Evolutionary conservation across 2,329 filamentous ascomycete genomes (phyloP).

Genomic region (Ophiostoma pallidulum): DNA sequence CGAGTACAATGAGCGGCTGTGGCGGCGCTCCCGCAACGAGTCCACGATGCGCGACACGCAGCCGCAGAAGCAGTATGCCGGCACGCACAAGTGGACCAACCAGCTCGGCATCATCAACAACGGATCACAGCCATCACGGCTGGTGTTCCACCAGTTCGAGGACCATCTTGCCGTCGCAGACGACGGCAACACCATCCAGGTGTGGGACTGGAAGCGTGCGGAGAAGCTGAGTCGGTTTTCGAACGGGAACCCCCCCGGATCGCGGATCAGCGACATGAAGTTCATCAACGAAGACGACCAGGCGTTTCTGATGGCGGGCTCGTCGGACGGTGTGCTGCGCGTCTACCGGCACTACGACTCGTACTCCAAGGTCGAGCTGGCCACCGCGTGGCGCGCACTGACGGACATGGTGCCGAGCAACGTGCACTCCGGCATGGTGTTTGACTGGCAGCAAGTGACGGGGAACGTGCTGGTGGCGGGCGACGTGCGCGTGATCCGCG

Average conservation of each 20-base stretch:
- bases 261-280: constrained; percentile 85
- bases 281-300: constrained; percentile 99
- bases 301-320: constrained; percentile 87
- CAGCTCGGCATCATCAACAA: constrained; percentile 80
- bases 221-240: constrained; percentile 74
- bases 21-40: constrained; percentile 88
- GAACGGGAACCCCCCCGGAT: constrained; percentile 86
- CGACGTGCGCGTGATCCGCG: constrained; percentile 87
- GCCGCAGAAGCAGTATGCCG: constrained; percentile 81
- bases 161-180: constrained; percentile 91
- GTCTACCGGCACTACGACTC: constrained; percentile 89
- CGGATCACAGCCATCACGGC: constrained; percentile 76
- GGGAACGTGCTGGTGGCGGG: constrained; percentile 91
- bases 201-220: constrained; percentile 89
- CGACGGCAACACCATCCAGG: constrained; percentile 77
- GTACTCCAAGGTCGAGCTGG: constrained; percentile 66
- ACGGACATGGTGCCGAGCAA: constrained; percentile 92
- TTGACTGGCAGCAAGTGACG: constrained; percentile 98
- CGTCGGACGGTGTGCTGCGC: constrained; percentile 87
- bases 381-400: constrained; percentile 82
- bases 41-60: constrained; percentile 86
- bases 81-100: constrained; percentile 78
- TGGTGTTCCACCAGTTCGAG: constrained; percentile 97
- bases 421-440: constrained; percentile 88
- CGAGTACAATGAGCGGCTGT: constrained; percentile 91